Evolutionary conservation across 176 grass and related monocot species (phyloP), one percentile per base, ranked within the genome.

Genomic region (Phyllostachys edulis): DNA sequence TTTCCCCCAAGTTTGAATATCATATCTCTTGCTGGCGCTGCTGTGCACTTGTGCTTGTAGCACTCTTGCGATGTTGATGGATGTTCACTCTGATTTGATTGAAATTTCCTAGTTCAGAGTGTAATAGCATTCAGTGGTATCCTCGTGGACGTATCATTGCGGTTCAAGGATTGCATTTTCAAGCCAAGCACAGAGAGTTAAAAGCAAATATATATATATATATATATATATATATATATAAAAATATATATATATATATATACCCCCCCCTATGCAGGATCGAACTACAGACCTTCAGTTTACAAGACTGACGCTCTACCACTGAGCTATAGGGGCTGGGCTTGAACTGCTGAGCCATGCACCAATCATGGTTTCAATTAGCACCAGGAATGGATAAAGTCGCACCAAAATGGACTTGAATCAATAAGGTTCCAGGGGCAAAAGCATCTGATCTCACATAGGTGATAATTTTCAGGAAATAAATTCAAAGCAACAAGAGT

Each of bases 221-320:
- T n/a, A n/a, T n/a, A n/a, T n/a, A n/a, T n/a, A n/a, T n/a, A n/a
- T n/a, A n/a, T n/a, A n/a, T n/a, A n/a, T n/a, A n/a, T n/a, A n/a
- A n/a, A n/a, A n/a, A n/a, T n/a, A n/a, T n/a, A n/a, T n/a, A n/a
- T n/a, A n/a, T n/a, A n/a, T n/a, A n/a, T n/a, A n/a, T n/a, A n/a
- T n/a, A n/a, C n/a, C n/a, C n/a, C n/a, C n/a, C 57, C 57, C 57
- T 23, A 26, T 26, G 57, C 57, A 61, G 57, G 57, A 61, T 61
- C n/a, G n/a, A 61, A 61, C 92, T 91, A 90, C 92, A 76, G 92
- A 94, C 92, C 95, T 98, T 98, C 92, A 98, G 95, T 94, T 94
- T 95, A 97, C 90, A 98, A 98, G 95, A 98, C 92, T 95, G 90
- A 94, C 89, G 92, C 92, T 95, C 89, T 98, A 95, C 90, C 91